phyloP scores from a whole-genome alignment of 768 basidiomycete genomes.

The Leccinum fibrillosum region DNA sequence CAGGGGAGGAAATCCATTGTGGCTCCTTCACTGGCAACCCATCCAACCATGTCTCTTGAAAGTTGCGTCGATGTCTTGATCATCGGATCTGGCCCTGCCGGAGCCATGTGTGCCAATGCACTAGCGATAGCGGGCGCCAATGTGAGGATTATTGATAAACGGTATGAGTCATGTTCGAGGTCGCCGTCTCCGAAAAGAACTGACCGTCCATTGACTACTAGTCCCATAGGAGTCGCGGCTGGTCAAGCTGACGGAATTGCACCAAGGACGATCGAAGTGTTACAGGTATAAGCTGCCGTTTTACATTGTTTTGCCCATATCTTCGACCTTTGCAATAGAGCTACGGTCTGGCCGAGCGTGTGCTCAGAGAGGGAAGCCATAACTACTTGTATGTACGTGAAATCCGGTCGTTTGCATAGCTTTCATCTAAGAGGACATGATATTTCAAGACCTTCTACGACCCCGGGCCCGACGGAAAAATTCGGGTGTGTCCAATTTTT shows the following conservation, averaged over 20 bases:
- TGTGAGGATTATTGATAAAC: not conserved
- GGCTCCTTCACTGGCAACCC: not conserved
- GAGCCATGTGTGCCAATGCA: not conserved
- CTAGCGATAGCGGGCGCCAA: not conserved
- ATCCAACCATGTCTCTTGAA: not conserved
- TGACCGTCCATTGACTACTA: not conserved
- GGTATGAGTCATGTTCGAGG: not conserved
- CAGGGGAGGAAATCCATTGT: not conserved
- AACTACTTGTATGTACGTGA: not conserved
- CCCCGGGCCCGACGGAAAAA: not conserved
- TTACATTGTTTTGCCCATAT: not conserved
- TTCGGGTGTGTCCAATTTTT: not conserved
- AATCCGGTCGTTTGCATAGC: not conserved
- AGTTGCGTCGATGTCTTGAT: not conserved
- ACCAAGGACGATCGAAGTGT: not conserved
- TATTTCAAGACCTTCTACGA: not conserved
- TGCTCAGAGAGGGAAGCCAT: not conserved
- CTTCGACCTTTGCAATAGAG: not conserved
- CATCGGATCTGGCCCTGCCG: not conserved
- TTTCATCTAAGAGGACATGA: not conserved
- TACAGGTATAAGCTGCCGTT: not conserved
- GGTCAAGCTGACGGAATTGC: not conserved
- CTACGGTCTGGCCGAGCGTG: not conserved
- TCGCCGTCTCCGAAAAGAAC: not conserved
- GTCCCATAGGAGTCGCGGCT: not conserved